Evolutionary conservation across 805 yeast genomes (phyloP).

Genomic region (Wickerhamiella spandovensis): DNA sequence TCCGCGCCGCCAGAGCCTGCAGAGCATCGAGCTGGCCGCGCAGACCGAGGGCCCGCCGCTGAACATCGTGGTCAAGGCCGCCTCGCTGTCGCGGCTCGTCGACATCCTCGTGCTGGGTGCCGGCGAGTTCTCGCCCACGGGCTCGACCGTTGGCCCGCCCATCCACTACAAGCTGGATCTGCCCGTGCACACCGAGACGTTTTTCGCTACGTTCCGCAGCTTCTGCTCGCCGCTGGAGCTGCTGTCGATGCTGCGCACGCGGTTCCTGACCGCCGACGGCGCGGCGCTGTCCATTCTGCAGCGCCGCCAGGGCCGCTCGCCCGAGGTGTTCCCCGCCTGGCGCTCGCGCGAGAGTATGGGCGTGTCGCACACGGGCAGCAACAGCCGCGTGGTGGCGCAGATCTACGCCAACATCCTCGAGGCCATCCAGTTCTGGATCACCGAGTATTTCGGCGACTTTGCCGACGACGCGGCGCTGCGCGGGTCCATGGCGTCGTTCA

Average conservation of each 20-base stretch:
- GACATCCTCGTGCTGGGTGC: conserved; percentile 69
- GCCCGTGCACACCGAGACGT: conserved; percentile 49
- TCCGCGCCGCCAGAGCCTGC: conserved; percentile 7
- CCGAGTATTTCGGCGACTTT: conserved; percentile 64
- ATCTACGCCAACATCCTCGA: conserved; percentile 75
- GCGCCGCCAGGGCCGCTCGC: conserved; percentile 4
- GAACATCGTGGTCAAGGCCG: conserved; percentile 44
- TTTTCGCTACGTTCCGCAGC: conserved; percentile 55
- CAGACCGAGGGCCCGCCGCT: conserved; percentile 13
- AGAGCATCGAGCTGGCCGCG: conserved; percentile 8
- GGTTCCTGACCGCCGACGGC: conserved; percentile 49
- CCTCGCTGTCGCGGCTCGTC: conserved; percentile 59
- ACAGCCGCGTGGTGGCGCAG: conserved; percentile 40
- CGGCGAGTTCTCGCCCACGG: conserved; percentile 35
- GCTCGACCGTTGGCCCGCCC: conserved; percentile 7
- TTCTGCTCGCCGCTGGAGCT: conserved; percentile 46
- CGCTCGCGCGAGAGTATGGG: neutral
- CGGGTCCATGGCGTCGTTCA: conserved; percentile 21
- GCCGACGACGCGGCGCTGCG: conserved; percentile 52
- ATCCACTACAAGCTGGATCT: conserved; percentile 43
- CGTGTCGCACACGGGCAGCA: conserved; percentile 17
- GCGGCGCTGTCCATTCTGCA: conserved; percentile 43
- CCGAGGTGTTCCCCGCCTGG: conserved; percentile 18
- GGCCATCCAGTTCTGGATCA: conserved; percentile 55
- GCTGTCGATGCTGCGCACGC: conserved; percentile 37